Evolutionary conservation across 208 protist genomes (phyloP).

Genomic region (Leishmania guyanensis): DNA sequence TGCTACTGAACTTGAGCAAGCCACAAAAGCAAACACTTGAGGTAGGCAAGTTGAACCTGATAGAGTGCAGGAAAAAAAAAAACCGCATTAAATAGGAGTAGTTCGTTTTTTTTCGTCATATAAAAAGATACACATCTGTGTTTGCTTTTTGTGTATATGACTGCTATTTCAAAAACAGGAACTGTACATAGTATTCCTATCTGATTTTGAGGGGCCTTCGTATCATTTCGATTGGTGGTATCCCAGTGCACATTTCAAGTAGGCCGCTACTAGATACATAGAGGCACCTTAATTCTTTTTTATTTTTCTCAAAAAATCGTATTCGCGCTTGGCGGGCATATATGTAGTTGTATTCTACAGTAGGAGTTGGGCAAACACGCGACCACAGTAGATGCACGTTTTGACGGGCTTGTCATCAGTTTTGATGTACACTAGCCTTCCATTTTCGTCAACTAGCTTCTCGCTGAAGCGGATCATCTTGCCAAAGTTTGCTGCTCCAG

Average conservation of each 20-base stretch:
- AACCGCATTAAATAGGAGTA: not conserved
- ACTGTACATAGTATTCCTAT: not conserved
- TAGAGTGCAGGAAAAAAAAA: not conserved
- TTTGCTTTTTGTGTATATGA: not conserved
- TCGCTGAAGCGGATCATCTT: constrained; percentile 75
- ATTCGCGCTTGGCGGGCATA: too few species aligned
- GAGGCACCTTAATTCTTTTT: not conserved
- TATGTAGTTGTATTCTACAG: not conserved
- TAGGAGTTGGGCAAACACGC: constrained; percentile 4
- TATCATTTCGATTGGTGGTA: not conserved
- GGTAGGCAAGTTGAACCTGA: not conserved
- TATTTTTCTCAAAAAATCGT: not conserved
- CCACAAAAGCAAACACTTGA: not conserved
- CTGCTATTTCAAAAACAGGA: not conserved
- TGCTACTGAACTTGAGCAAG: not conserved
- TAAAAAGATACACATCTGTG: not conserved
- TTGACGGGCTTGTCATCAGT: constrained; percentile 59
- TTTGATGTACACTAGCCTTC: constrained; percentile 43
- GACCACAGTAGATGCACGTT: constrained; percentile 77
- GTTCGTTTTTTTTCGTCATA: constrained; percentile 1
- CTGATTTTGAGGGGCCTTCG: not conserved
- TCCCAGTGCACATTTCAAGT: not conserved
- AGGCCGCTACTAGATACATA: not conserved
- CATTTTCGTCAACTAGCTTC: constrained; percentile 55
- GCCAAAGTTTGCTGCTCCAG: constrained; percentile 71